Evolutionary conservation across 495 filamentous ascomycete species (phyloP), one percentile per base, ranked within the genome.

Genomic region (Hypoxylon lenormandii): DNA sequence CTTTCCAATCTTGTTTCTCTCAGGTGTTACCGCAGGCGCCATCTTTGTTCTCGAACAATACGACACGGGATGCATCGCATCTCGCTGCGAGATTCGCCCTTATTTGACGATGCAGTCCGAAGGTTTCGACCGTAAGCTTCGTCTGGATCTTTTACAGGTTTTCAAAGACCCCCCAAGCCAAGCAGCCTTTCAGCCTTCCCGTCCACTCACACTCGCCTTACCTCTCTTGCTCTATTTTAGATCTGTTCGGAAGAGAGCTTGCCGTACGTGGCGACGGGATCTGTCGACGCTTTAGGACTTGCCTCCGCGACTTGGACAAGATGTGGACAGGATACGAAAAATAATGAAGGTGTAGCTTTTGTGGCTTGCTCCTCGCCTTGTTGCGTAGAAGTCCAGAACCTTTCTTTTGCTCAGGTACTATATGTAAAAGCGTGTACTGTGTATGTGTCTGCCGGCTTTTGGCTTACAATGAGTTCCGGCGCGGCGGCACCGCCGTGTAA

Each of bases 11-110:
- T 22, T 62, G 62, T 65, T 53, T 66, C 45, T 52, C 13, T 21
- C 15, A 42, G 49, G 67, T 70, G 51, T 61, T 52, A 66, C 67
- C 46, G 50, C 60, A 65, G 36, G 46, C 61, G 55, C 67, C 67
- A 70, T 66, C 52, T 47, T 60, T 50, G 49, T 60, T 70, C 57
- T 55, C 40, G 66, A 70, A 70, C 66, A 65, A 65, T 48, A 42
- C 26, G 45, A 56, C 26, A 36, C 43, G 30, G 40, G 33, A 54
- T 45, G 16, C 23, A 45, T 60, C 7, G 42, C 30, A n/a, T 50
- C 43, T 56, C 36, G n/a, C 47, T 23, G 16, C 38, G 22, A 26
- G 15, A 36, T 30, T n/a, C 46, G 43, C 19, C 11, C 38, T 45
- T 7, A 45, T 43, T 23, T 38, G 48, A 55, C 15, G 48, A 33